Base-by-base conservation (phyloP, 108 stramenopile genomes). In the Heterococcus sp. region DNA sequence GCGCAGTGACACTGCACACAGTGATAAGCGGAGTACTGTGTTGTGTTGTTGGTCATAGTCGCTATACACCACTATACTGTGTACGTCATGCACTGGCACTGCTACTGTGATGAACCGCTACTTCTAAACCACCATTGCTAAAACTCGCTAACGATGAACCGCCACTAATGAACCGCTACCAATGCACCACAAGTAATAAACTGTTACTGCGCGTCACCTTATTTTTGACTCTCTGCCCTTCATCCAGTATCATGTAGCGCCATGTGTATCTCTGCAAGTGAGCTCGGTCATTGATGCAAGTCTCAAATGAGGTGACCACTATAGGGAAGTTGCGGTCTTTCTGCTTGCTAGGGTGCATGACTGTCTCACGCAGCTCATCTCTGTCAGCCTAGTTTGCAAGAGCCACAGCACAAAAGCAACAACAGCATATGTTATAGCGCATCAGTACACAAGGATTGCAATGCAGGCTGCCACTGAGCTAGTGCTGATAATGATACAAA, bases 181-280 rank as follows among this genome's bases (percentile, higher is more conserved):
- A 71, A 71, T 35, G n/a, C 8, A 71, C 68, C 65, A 80, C 72
- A 38, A 64, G 38, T 63, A 71, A 80, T 66, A 68, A n/a, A n/a
- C n/a, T n/a, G n/a, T n/a, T n/a, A n/a, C n/a, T n/a, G n/a, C n/a
- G n/a, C n/a, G n/a, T 91, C 74, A 93, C 90, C 46, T 58, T 58
- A 80, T 97, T 98, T 85, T 99, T 99, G 66, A 99, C 89, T 40
- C 98, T 88, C 75, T 99, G 98, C 33, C 95, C 96, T 82, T 99
- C 98, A 87, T 99, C 98, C 5, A 99, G 93, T 79, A 99, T 88
- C 91, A 98, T 38, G 89, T 90, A 69, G 73, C 74, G 65, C 73
- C 72, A 82, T 38, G 4, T 27, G 81, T 82, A 82, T 1, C 28
- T 40, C 73, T 82, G 81, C 26, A 82, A 58, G 2, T 73, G 65